Percentiles rank a stretch among this genome's conserved stretches.
Conservation (phyloP, 108 stramenopile genomes). For the Skeletonema grethae region DNA sequence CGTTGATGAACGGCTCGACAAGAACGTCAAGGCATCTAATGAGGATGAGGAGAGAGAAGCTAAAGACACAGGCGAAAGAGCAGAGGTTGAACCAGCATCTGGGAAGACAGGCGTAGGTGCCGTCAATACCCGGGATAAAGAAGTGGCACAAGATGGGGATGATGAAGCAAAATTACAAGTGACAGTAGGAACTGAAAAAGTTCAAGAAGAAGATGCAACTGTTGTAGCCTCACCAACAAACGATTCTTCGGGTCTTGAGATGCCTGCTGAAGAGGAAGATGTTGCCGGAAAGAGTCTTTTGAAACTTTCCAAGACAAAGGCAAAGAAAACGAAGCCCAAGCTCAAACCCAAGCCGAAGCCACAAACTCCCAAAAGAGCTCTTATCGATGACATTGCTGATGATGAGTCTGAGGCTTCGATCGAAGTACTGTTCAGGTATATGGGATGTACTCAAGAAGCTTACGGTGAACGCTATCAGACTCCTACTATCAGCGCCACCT, state of each 20-base stretch:
- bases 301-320: background rate
- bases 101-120: background rate
- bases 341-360: constrained; percentile 5
- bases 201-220: background rate
- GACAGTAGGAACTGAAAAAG: background rate
- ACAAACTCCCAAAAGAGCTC: background rate
- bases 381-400: constrained; percentile 28
- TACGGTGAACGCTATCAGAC: constrained; percentile 12
- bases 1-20: background rate
- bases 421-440: constrained; percentile 45
- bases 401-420: constrained; percentile 48
- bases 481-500: background rate
- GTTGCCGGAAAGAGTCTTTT: constrained; percentile 1
- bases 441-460: constrained; percentile 37
- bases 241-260: background rate
- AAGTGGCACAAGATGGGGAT: background rate
- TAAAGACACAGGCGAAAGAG: background rate
- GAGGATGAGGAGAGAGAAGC: background rate
- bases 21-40: background rate
- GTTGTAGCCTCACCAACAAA: too few species aligned
- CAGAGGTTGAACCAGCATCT: background rate
- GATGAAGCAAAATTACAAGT: background rate
- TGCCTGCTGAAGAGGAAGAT: background rate
- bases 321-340: background rate
- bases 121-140: background rate